Evolutionary conservation across 208 protist genomes (phyloP).

Genomic region (Herpetomonas samuelpessoai): DNA sequence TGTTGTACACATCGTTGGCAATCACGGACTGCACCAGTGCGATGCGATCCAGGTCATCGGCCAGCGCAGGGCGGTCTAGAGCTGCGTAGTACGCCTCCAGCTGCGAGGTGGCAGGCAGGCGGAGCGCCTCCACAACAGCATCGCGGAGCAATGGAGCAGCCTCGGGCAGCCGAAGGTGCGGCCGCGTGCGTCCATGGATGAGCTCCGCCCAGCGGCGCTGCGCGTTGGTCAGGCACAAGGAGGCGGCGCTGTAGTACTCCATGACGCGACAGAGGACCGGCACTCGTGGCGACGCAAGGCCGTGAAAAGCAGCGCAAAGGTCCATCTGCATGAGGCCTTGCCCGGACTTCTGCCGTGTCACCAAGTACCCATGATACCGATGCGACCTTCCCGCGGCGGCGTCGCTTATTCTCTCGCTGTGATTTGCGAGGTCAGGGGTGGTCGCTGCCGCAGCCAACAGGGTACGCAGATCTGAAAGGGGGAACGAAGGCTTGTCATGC

Average conservation of each 20-base stretch:
- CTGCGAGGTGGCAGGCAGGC: conserved; percentile 16
- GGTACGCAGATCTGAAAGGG: no score
- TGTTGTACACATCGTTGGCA: conserved; percentile 17
- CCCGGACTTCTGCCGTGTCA: no score
- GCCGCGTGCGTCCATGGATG: conserved; percentile 12
- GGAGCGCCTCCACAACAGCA: conserved; percentile 55
- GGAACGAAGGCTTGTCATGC: no score
- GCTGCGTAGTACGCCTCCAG: conserved; percentile 34
- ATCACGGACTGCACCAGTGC: conserved; percentile 9
- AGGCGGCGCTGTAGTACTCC: conserved; percentile 45
- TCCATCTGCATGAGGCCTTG: no score
- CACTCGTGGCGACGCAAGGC: no score
- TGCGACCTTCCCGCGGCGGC: no score
- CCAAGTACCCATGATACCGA: no score
- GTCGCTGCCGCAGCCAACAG: no score
- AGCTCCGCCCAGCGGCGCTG: conserved; percentile 24
- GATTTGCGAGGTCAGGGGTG: no score
- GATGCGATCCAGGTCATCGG: conserved; percentile 33
- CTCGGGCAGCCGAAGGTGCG: conserved; percentile 34
- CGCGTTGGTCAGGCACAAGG: conserved; percentile 18
- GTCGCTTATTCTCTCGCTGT: no score
- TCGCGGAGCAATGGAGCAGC: conserved; percentile 41
- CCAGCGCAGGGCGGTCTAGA: conserved; percentile 27
- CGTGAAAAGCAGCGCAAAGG: no score
- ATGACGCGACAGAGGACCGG: conserved; percentile 41